Evolutionary conservation across 2,329 filamentous ascomycete genomes (phyloP), one percentile per base, ranked within the genome.

Genomic region (Ophiostoma novo-ulmi): DNA sequence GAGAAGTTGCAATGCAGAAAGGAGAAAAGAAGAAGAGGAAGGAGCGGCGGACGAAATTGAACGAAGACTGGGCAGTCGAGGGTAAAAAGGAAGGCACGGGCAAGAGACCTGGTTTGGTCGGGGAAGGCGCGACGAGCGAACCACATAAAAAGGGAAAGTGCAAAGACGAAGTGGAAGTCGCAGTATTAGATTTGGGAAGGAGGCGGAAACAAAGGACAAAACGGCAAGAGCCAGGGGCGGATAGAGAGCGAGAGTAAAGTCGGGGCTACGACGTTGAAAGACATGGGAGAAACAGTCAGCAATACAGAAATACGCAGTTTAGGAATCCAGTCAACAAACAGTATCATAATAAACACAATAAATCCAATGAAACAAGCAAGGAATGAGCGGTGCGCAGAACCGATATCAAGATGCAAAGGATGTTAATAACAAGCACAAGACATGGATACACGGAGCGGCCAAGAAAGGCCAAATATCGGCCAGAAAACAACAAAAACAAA

Each of bases 161-260:
- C 38, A 48, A 69, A 71, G 31, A 67, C 26, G 26, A 68, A 67
- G 38, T n/a, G 41, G 67, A 48, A 36, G 22, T 58, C n/a, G 20
- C 22, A 22, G 52, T 58, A n/a, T 58, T 58, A 4, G 44, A 20
- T 48, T 44, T 48, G 44, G 44, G 52, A 58, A 61, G 58, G 58
- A 61, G 13, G 26, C 58, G 26, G 58, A 61, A 69, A 41, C 44
- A 68, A 65, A 35, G 5, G 52, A 31, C 38, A 65, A 61, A 44
- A 44, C 17, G 48, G 61, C 68, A 69, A 58, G 70, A 69, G 67
- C 70, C 48, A 68, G 52, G 20, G 36, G 38, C 41, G 44, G 58
- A 44, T 35, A 71, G 67, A 71, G 65, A 67, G 67, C 68, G 68
- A 63, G 63, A 71, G 67, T 61, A 63, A 48, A 68, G 70, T 64